Percentiles rank a stretch among this genome's conserved stretches.
These are phyloP conservation scores for Gossypium arboreum DNA, from an alignment of 345 rosid genomes.

Conservation along the genomic window DNA sequence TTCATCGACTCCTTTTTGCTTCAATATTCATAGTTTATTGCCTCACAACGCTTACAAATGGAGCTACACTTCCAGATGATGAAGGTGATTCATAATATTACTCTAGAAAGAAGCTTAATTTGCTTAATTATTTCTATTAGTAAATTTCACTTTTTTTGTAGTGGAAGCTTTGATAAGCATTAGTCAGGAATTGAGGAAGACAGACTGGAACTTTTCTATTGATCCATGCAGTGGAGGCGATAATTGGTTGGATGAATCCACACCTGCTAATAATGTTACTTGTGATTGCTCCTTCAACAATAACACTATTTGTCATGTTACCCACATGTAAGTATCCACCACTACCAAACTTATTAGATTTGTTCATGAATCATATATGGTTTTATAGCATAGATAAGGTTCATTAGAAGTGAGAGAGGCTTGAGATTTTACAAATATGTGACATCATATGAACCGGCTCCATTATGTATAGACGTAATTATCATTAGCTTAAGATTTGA, in stretches of 20 bases:
- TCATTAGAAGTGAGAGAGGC: too few species aligned
- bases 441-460: too few species aligned
- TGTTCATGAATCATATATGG: not conserved
- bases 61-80: conserved; percentile 21
- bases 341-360: not conserved
- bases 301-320: conserved; percentile 32
- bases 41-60: conserved; percentile 19
- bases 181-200: conserved; percentile 39
- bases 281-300: conserved; percentile 38
- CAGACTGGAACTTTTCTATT: conserved; percentile 38
- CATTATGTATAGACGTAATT: too few species aligned
- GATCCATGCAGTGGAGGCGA: conserved; percentile 41
- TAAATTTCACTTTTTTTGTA: not conserved
- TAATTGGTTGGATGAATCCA: conserved; percentile 6
- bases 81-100: conserved; percentile 30
- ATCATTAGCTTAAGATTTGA: too few species aligned
- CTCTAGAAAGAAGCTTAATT: not conserved
- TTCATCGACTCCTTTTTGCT: conserved; percentile 9
- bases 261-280: conserved; percentile 12
- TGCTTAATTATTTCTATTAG: not conserved
- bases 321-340: not conserved
- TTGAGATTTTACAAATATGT: too few species aligned
- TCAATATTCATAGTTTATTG: conserved; percentile 16
- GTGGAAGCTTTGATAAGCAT: conserved; percentile 46
- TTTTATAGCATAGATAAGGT: too few species aligned